Evolutionary conservation across 2,329 filamentous ascomycete species (phyloP).

Genomic region (Achaetomium macrosporum): DNA sequence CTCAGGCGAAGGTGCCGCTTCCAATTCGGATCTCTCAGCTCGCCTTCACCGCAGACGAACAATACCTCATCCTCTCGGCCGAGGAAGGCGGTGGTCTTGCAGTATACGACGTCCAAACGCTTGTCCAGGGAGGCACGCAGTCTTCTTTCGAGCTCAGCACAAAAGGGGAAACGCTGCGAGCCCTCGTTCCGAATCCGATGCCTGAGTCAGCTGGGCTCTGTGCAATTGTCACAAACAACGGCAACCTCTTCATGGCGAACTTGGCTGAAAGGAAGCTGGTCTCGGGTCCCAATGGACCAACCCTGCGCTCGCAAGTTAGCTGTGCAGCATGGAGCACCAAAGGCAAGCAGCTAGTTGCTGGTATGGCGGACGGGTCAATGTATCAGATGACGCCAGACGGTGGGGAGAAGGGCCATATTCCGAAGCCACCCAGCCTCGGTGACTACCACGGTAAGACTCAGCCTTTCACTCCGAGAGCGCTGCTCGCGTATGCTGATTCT

Average conservation of each 20-base stretch:
- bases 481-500: background rate
- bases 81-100: slow-evolving; percentile 76
- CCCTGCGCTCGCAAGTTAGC: slow-evolving; percentile 69
- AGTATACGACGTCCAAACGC: slow-evolving; percentile 68
- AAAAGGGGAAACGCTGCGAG: slow-evolving; percentile 65
- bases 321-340: slow-evolving; percentile 87
- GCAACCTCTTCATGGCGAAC: slow-evolving; percentile 79
- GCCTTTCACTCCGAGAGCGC: background rate
- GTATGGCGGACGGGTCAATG: slow-evolving; percentile 72
- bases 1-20: slow-evolving; percentile 67
- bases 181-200: slow-evolving; percentile 74
- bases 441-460: slow-evolving; percentile 58
- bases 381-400: slow-evolving; percentile 82
- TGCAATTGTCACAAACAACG: slow-evolving; percentile 72
- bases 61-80: slow-evolving; percentile 74
- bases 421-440: slow-evolving; percentile 63
- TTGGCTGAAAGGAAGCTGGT: slow-evolving; percentile 60
- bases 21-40: slow-evolving; percentile 78
- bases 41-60: slow-evolving; percentile 85
- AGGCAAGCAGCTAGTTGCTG: slow-evolving; percentile 88
- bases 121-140: slow-evolving; percentile 61
- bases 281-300: slow-evolving; percentile 51
- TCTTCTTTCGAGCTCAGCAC: slow-evolving; percentile 71
- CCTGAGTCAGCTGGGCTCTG: slow-evolving; percentile 66
- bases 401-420: slow-evolving; percentile 68